Evolutionary conservation across 2,329 filamentous ascomycete genomes (phyloP), one percentile per base, ranked within the genome.

Genomic region (Emmonsiellopsis sp.): DNA sequence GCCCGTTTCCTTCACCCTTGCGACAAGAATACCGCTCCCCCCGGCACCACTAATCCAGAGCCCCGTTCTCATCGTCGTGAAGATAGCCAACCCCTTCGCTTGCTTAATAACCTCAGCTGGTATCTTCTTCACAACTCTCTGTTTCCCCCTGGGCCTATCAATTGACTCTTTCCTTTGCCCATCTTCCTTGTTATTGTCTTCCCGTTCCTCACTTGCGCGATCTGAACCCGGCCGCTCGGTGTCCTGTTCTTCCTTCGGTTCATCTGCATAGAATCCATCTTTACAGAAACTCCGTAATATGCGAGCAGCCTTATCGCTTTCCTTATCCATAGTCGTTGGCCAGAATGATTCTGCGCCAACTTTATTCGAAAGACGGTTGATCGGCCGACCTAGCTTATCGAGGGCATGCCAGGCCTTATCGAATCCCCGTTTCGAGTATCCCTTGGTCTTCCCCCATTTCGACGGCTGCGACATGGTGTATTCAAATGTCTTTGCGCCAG

Each of bases 41-140:
- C 91, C 91, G 13, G 90, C 91, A 45, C 92, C 92, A 45, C 88
- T 92, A 61, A 95, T 79, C 87, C 91, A 95, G 34, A 96, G 75
- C 10, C 92, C 92, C 11, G 89, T 92, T 55, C 92, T 85, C 89
- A 96, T 95, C 32, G 89, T 95, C 0, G 91, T 95, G 73, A 96
- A 96, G 61, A 97, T 88, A 52, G 89, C 91, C 54, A 97, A 79
- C 9, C 89, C 92, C 61, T 92, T 89, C 31, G 91, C 90, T 71
- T 93, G 88, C 65, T 87, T 83, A 61, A 97, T 89, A 54, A 96
- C 89, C 64, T 85, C 80, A 54, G 84, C 76, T 0, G 92, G 92
- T 31, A 97, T 96, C 73, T 90, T 93, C 71, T 92, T 89, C 50
- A 88, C 65, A 47, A 85, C 78, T 60, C 73, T 77, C 60, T 85